phyloP scores from a whole-genome alignment of 83 land plant species.

The Picea mariana region DNA sequence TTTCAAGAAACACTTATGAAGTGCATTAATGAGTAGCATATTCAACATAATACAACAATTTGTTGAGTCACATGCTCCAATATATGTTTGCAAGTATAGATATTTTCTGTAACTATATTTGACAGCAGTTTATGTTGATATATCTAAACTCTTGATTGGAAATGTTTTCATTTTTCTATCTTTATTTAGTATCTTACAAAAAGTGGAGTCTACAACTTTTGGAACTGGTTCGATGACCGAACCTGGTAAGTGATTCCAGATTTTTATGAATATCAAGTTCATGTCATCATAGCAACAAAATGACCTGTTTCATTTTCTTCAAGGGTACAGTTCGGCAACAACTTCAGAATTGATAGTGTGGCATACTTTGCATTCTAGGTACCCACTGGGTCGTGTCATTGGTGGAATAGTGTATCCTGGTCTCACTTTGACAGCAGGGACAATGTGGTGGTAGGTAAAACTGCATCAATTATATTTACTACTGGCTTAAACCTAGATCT shows the following conservation, averaged over 20 bases:
- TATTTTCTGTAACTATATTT: not conserved
- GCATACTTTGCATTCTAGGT: slow-evolving; percentile 50
- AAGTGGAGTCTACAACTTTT: slow-evolving; percentile 94
- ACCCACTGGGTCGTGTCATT: slow-evolving; percentile 99
- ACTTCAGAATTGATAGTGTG: not conserved
- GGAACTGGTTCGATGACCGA: slow-evolving; percentile 99
- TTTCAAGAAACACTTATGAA: not conserved
- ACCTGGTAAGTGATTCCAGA: slow-evolving; percentile 71
- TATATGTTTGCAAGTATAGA: too few species aligned
- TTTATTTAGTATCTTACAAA: slow-evolving; percentile 80
- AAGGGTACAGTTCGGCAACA: not conserved
- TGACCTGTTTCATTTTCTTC: not conserved
- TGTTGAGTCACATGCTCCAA: too few species aligned
- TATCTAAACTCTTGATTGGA: not conserved
- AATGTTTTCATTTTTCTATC: slow-evolving; percentile 15
- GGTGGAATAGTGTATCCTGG: slow-evolving; percentile 99
- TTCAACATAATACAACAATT: not conserved
- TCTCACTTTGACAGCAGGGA: slow-evolving; percentile 93
- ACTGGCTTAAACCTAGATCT: not conserved
- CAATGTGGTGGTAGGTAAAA: slow-evolving; percentile 87
- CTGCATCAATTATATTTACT: not conserved
- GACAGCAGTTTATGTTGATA: not conserved
- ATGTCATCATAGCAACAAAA: not conserved
- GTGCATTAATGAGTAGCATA: not conserved
- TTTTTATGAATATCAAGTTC: not conserved